A percentile compares a stretch with the other conserved stretches of the same genome.
These are phyloP conservation scores for Fragaria ananassa DNA, from an alignment of 306 rosid species.

Conservation along the genomic window DNA sequence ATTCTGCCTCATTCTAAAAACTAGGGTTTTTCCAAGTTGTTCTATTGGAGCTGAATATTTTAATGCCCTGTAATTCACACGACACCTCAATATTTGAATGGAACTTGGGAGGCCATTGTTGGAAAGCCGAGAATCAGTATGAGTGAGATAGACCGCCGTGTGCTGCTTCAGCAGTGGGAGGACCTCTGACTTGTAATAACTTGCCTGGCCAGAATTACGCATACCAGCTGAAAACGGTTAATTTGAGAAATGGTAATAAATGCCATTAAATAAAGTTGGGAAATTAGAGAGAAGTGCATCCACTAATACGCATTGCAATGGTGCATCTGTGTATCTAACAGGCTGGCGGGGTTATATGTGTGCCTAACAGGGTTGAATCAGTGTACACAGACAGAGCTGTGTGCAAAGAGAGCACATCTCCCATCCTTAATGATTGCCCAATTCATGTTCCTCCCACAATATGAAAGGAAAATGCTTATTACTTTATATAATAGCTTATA, in stretches of 20 bases:
- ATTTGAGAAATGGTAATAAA: constrained; percentile 19
- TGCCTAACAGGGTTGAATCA: neutral
- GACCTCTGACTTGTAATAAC: constrained; percentile 73
- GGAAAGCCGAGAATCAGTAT: constrained; percentile 84
- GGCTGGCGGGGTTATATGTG: constrained; percentile 14
- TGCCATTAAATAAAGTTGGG: neutral
- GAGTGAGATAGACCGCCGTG: constrained; percentile 86
- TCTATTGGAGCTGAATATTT: constrained; percentile 84
- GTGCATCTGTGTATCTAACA: constrained; percentile 4
- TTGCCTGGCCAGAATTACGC: constrained; percentile 50
- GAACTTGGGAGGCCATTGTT: constrained; percentile 65
- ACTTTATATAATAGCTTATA: constrained; percentile 16
- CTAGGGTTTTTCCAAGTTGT: constrained; percentile 64
- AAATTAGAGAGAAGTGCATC: constrained; percentile 11
- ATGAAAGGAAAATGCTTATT: constrained; percentile 1
- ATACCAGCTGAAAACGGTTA: constrained; percentile 14
- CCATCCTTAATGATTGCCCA: neutral
- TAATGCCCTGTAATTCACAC: constrained; percentile 78
- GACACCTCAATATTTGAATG: constrained; percentile 86
- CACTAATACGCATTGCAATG: constrained; percentile 17
- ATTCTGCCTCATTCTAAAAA: constrained; percentile 77
- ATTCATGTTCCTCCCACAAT: neutral
- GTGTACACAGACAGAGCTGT: neutral
- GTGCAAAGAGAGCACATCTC: neutral
- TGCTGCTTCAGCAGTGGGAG: constrained; percentile 80